Percentiles rank a stretch among this genome's conserved stretches.
Evolutionary conservation across 2,329 filamentous ascomycete species (phyloP).

Genomic region (Colletotrichum lentis): DNA sequence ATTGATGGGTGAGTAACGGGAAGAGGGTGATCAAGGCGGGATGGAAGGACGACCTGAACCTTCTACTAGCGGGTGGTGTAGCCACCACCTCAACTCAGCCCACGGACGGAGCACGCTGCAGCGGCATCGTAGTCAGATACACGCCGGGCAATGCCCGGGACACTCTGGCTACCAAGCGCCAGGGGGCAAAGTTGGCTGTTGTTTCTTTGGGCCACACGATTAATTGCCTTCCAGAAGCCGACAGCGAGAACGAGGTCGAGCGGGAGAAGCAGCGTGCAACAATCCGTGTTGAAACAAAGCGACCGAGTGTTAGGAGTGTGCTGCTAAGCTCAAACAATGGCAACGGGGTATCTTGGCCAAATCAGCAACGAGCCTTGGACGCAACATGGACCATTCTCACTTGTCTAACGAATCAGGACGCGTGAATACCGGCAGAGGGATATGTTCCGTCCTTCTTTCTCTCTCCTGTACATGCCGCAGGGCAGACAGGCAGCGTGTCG

Average conservation of each 20-base stretch:
- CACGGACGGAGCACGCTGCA: not conserved
- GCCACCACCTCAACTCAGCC: too few relatives aligned
- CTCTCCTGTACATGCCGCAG: constrained; percentile 1
- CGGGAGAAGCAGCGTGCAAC: not conserved
- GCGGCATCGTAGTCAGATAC: not conserved
- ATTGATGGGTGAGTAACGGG: constrained; percentile 4
- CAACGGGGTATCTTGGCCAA: constrained; percentile 1
- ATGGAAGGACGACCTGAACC: constrained; percentile 8
- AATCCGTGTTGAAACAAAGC: not conserved
- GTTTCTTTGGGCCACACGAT: not conserved
- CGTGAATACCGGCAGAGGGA: not conserved
- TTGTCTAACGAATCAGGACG: not conserved
- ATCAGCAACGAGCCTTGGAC: constrained; percentile 7
- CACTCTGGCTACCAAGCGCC: not conserved
- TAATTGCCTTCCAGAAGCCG: constrained; percentile 4
- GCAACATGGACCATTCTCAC: not conserved
- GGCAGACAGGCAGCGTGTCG: not conserved
- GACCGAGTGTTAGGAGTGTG: not conserved
- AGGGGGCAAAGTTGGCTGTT: not conserved
- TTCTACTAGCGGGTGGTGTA: not conserved
- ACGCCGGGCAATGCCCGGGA: not conserved
- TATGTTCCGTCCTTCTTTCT: constrained; percentile 3
- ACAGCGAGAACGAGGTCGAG: constrained; percentile 29
- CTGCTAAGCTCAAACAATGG: not conserved
- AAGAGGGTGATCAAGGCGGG: constrained; percentile 5